phyloP scores from a whole-genome alignment of 2,329 filamentous ascomycete species.

The Ophiostoma triangulosporum region DNA sequence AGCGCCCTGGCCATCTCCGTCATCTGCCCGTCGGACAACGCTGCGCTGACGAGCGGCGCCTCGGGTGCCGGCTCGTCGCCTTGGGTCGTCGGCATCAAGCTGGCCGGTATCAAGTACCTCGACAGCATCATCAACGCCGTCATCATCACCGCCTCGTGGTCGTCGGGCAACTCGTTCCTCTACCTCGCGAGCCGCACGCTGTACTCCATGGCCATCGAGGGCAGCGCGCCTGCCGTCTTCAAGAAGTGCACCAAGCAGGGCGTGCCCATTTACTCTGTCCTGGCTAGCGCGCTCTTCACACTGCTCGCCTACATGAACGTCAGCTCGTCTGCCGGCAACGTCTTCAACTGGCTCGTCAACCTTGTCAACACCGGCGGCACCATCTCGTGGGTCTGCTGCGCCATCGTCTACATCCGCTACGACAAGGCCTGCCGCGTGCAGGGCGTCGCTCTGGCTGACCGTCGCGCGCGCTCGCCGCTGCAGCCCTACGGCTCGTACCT shows the following conservation, averaged over 20 bases:
- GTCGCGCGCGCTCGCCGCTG: conserved; percentile 15
- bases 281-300: conserved; percentile 37
- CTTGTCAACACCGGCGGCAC: neutral
- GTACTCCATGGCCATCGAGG: conserved; percentile 46
- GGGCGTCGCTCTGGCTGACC: conserved; percentile 24
- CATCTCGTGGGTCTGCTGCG: neutral
- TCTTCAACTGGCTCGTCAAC: neutral
- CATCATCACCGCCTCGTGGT: conserved; percentile 45
- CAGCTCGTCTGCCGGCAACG: conserved; percentile 19
- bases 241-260: conserved; percentile 35
- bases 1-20: conserved; percentile 50
- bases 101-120: conserved; percentile 37
- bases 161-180: conserved; percentile 47
- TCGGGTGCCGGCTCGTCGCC: conserved; percentile 29
- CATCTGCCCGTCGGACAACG: conserved; percentile 46
- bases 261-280: conserved; percentile 50
- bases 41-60: conserved; percentile 34
- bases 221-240: conserved; percentile 38
- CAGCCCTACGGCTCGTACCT: conserved; percentile 25
- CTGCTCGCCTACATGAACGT: conserved; percentile 27
- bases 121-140: conserved; percentile 50
- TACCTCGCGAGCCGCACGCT: conserved; percentile 48
- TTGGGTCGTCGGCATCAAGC: conserved; percentile 41
- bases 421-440: conserved; percentile 23
- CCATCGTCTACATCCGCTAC: conserved; percentile 6